These are phyloP conservation scores for Exophiala bonariae DNA, from an alignment of 2,329 filamentous ascomycete species.

Conservation along the genomic window DNA sequence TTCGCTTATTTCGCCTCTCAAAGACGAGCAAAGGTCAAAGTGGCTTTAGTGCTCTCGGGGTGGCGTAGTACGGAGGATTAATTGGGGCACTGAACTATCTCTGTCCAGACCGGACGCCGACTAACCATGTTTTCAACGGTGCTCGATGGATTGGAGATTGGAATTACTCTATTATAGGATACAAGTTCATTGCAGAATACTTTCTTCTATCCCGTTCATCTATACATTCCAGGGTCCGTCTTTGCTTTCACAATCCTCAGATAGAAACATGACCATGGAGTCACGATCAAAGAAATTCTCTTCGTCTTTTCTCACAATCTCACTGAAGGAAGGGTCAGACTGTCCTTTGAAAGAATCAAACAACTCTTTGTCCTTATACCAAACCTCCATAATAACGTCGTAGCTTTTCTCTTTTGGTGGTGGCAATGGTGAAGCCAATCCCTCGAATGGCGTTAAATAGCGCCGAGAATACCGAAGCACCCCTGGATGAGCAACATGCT, in stretches of 20 bases:
- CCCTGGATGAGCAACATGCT: conserved; percentile 24
- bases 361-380: conserved; percentile 10
- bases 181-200: too few species aligned
- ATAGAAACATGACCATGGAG: conserved; percentile 9
- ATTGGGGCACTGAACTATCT: too few species aligned
- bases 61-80: too few species aligned
- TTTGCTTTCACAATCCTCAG: conserved; percentile 9
- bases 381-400: conserved; percentile 15
- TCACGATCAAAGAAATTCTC: conserved; percentile 9
- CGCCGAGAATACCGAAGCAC: conserved; percentile 7
- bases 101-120: too few species aligned
- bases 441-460: conserved; percentile 7
- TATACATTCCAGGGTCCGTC: conserved; percentile 2
- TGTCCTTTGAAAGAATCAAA: conserved; percentile 11
- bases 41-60: too few species aligned
- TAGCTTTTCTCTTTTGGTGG: conserved; percentile 2
- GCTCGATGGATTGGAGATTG: too few species aligned
- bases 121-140: too few species aligned
- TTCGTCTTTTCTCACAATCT: conserved; percentile 11
- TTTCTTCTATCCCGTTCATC: too few species aligned
- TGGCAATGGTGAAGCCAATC: conserved; percentile 2
- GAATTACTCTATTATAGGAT: too few species aligned
- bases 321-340: conserved; percentile 4
- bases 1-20: too few species aligned
- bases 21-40: too few species aligned